Evolutionary conservation across 495 filamentous ascomycete species (phyloP), one percentile per base, ranked within the genome.

Genomic region (Penicillium dipodomyicola): DNA sequence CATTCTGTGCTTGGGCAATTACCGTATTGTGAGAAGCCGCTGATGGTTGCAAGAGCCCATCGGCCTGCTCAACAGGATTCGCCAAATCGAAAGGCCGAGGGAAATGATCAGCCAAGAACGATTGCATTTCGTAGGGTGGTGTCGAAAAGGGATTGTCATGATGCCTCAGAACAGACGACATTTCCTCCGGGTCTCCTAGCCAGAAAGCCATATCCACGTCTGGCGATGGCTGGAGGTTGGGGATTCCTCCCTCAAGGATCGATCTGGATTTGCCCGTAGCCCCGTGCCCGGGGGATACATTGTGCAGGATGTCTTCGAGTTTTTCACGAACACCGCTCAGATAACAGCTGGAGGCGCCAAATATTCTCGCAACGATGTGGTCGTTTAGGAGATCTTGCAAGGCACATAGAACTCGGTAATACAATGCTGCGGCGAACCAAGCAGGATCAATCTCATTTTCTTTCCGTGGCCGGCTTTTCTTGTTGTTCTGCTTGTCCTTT

Each of bases 351-450:
- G 43, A 29, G 27, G 50, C 9, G 15, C 35, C 41, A 20, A 65
- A 58, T 3, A 65, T 60, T 6, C 39, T 50, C 12, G 39, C 19
- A 20, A 67, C 41, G 12, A 48, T 14, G 0, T 33, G 19, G 27
- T 17, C 45, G 1, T 30, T 12, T 15, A 48, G 49, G 4, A 65
- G n/a, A 9, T 33, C 42, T 23, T 52, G n/a, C 10, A 67, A 9
- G 9, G 46, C 49, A 8, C 29, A 19, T 1, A 57, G 17, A n/a
- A 59, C 30, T 10, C 59, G 56, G 37, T 48, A 63, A 29, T 67
- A 67, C 7, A 67, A 54, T 8, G 56, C 62, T 5, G 33, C 27
- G 3, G 65, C 59, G n/a, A 57, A 39, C 50, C 56, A 61, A 12
- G 57, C 25, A 11, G 52, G 49, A 29, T 56, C 46, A 12, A 52